Evolutionary conservation across 2,329 filamentous ascomycete genomes (phyloP), one percentile per base, ranked within the genome.

Genomic region (Ophiocordyceps camponoti-floridani): DNA sequence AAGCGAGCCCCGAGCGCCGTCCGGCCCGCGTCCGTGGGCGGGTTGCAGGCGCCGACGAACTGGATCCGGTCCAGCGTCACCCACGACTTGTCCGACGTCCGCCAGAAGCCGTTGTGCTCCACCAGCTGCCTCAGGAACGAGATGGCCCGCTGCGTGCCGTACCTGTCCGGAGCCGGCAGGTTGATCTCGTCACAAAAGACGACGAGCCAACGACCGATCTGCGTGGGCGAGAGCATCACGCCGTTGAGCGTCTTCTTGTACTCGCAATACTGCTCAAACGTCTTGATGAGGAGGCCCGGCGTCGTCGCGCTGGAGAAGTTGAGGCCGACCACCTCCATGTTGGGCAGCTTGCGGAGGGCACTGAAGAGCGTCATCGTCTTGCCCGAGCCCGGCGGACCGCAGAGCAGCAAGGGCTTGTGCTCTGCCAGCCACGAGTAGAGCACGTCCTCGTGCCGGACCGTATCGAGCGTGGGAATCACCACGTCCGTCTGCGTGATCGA

Each of bases 311-410:
- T 98, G 4, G 93, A 98, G 62, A 99, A 98, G 65, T 99, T 99
- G 59, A 99, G 84, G 43, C 91, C 91, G 30, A 98, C 93, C 47
- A 95, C 87, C 63, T 98, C 91, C 88, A 98, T 95, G 59, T 95
- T 95, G 4, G 89, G 89, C 47, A 98, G 70, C 64, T 98, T 98
- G 51, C 91, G 82, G 45, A 99, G 76, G 31, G 91, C 91, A 59
- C 89, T 95, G 69, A 99, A 99, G 12, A 99, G 70, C 11, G 91
- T 99, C 91, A 99, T 99, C 4, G 91, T 99, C 69, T 99, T 99
- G 71, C 91, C 91, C 44, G 91, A 98, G 67, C 91, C 91, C 47
- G 91, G 91, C 58, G 91, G 93, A 62, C 91, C 93, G 60, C 91
- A 99, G 14, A 99, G 81, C 44, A 99, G 70, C 16, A 99, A 71